Evolutionary conservation across 345 rosid genomes (phyloP).

Genomic region (Pugionium dolabratum): DNA sequence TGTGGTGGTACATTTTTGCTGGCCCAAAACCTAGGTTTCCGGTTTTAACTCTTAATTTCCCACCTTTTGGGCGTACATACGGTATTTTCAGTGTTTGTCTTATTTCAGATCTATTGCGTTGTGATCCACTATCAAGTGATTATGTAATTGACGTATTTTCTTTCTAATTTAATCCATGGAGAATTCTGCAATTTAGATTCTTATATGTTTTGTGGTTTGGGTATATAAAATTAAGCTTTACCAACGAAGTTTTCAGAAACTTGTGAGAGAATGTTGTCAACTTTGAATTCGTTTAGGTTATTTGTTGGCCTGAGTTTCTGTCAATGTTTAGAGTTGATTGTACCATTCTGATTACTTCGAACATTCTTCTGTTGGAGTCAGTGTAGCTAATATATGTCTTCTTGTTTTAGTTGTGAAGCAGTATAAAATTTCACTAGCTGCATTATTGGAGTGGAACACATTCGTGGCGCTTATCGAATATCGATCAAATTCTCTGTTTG

Average conservation of each 20-base stretch:
- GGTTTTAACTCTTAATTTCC: slow-evolving; percentile 8
- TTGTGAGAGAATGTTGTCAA: not conserved
- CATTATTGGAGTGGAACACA: slow-evolving; percentile 15
- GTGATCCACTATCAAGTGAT: slow-evolving; percentile 7
- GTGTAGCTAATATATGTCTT: not conserved
- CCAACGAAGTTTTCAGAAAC: not conserved
- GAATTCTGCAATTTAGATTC: slow-evolving; percentile 13
- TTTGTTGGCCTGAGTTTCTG: slow-evolving; percentile 11
- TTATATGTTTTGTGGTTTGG: slow-evolving; percentile 13
- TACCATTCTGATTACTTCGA: not conserved
- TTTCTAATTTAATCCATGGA: not conserved
- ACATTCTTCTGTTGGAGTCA: not conserved
- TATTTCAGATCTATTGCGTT: slow-evolving; percentile 22
- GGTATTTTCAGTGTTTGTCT: not conserved
- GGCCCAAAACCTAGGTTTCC: slow-evolving; percentile 22
- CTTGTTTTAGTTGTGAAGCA: slow-evolving; percentile 28
- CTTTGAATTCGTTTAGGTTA: slow-evolving; percentile 3
- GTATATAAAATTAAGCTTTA: not conserved
- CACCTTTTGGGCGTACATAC: slow-evolving; percentile 18
- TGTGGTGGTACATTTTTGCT: slow-evolving; percentile 11
- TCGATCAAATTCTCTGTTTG: not conserved
- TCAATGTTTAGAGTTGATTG: not conserved
- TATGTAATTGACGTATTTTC: slow-evolving; percentile 13
- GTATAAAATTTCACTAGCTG: slow-evolving; percentile 16
- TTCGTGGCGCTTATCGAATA: not conserved